Conservation (phyloP, 192 early-diverging fungal genomes). For the Coemansia asiatica region DNA sequence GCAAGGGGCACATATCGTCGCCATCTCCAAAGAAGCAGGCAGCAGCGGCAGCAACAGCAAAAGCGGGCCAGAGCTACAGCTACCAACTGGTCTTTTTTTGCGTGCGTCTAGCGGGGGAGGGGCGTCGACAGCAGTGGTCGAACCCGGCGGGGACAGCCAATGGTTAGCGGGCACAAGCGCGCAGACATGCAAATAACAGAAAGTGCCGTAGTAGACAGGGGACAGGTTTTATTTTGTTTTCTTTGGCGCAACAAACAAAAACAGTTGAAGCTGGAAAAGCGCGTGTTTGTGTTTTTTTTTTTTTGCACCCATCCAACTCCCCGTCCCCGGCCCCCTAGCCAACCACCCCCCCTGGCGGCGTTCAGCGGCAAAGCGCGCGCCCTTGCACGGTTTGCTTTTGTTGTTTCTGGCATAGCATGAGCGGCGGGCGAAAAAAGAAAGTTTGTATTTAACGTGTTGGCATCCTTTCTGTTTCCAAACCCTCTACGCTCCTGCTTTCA, state of each 20-base stretch:
- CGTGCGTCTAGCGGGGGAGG: too few species aligned
- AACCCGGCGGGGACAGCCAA: too few species aligned
- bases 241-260: conserved; percentile 3
- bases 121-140: too few species aligned
- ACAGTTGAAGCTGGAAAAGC: background rate
- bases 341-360: background rate
- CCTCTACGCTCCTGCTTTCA: background rate
- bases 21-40: background rate
- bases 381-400: background rate
- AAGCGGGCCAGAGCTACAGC: too few species aligned
- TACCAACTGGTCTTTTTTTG: too few species aligned
- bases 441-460: conserved; percentile 11
- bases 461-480: conserved; percentile 9
- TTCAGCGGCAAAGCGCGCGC: background rate
- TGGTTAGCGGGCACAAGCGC: background rate
- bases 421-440: conserved; percentile 3
- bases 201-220: conserved; percentile 10
- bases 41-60: background rate
- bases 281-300: conserved; percentile 12
- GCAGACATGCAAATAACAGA: background rate
- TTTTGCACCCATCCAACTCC: conserved; percentile 1
- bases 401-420: background rate
- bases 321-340: background rate
- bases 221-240: conserved; percentile 2
- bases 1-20: background rate